Conservation (phyloP, 2,329 filamentous ascomycete genomes). For the Penicillium sp. region DNA sequence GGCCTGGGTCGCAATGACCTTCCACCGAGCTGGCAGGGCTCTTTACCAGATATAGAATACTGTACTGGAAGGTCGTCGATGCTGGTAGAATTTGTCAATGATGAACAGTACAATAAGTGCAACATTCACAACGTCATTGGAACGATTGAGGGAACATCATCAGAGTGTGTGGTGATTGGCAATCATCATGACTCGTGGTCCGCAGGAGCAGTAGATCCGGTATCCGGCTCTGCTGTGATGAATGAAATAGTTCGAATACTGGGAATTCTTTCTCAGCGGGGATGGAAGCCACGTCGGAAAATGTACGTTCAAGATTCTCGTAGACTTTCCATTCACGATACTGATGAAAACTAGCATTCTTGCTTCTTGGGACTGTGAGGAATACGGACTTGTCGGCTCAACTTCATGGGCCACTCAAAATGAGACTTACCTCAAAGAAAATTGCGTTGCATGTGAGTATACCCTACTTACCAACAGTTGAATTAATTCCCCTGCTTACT, state of each 20-base stretch:
- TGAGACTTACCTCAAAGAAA: not conserved
- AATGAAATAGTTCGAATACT: too few species aligned
- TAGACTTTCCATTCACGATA: not conserved
- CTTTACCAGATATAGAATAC: too few species aligned
- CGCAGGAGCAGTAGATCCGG: too few species aligned
- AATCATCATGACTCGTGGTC: too few species aligned
- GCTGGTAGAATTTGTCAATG: not conserved
- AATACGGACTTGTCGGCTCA: not conserved
- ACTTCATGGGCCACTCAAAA: not conserved
- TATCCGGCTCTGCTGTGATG: too few species aligned
- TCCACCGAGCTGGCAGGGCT: slow-evolving; percentile 12
- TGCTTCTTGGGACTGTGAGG: not conserved
- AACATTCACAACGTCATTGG: too few species aligned
- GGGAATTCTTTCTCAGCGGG: not conserved
- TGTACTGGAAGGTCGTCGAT: not conserved
- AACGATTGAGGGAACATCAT: too few species aligned
- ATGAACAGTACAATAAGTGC: too few species aligned
- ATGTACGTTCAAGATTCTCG: not conserved
- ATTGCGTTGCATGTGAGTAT: not conserved
- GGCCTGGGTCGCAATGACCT: slow-evolving; percentile 25
- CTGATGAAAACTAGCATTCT: not conserved
- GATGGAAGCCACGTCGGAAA: not conserved
- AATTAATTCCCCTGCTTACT: too few species aligned
- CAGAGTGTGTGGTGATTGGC: too few species aligned
- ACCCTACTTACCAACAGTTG: too few species aligned